Evolutionary conservation across 176 grass and related monocot species (phyloP), one percentile per base, ranked within the genome.

Genomic region (Microstegium vimineum): DNA sequence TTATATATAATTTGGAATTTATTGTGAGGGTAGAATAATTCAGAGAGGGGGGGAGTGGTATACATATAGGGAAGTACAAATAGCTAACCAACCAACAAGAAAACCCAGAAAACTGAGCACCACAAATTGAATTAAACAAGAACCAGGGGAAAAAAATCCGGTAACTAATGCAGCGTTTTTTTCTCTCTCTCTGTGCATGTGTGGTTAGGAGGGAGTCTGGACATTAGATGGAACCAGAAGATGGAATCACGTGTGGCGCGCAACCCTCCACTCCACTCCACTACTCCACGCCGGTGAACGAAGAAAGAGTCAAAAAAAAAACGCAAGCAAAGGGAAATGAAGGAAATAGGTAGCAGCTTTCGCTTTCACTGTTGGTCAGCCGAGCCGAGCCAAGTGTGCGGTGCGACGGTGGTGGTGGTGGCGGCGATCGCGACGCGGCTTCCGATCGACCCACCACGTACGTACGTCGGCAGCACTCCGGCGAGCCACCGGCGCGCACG

Each of bases 141-240:
- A 18, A 17, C 3, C 6, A 52, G 6, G n/a, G n/a, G 35, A 28
- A 11, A 7, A 54, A 17, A 56, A 52, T 33, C 11, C 9, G 6
- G 6, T 10, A 30, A 6, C 6, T 54, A 49, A 18, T 54, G 51
- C 51, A 56, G 0, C 35, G 13, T n/a, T 5, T 20, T 1, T 4
- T 6, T 0, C 0, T 30, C 1, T 28, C 5, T 61, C 6, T 67
- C 5, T 8, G 5, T 5, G 18, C 75, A 35, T 69, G 3, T 84
- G 87, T 85, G 87, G 87, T 2, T 31, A 28, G 4, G 34, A 27
- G 33, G 15, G 70, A 70, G 42, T 27, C 82, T 75, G 43, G 25
- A 35, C 84, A 74, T 26, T 0, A 7, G 87, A 85, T 23, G 83
- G 10, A 51, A n/a, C 82, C 16, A 26, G 73, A 85, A 76, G 78